phyloP scores from a whole-genome alignment of 352 stramenopile species.

The Phytophthora ohioensis region DNA sequence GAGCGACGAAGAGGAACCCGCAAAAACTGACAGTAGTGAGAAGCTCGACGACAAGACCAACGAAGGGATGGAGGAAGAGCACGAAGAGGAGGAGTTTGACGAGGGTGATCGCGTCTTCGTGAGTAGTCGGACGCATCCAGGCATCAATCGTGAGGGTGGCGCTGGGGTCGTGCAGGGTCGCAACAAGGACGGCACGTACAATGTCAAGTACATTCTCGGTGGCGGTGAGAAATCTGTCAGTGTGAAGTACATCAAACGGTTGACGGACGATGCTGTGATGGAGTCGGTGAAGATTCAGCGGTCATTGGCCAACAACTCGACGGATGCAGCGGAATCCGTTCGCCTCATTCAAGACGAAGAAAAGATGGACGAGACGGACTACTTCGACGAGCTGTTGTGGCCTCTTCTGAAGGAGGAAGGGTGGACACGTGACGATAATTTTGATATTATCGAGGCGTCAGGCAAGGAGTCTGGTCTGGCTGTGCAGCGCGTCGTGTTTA shows the following conservation, averaged over 20 bases:
- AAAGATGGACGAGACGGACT: constrained; percentile 66
- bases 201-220: constrained; percentile 88
- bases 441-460: constrained; percentile 62
- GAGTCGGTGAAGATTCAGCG: constrained; percentile 71
- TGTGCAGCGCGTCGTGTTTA: constrained; percentile 53
- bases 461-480: constrained; percentile 48
- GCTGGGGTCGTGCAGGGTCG: constrained; percentile 55
- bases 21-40: not conserved
- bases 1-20: not conserved
- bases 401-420: constrained; percentile 78
- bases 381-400: constrained; percentile 86
- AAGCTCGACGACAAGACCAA: constrained; percentile 2
- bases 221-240: constrained; percentile 76
- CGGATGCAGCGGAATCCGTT: constrained; percentile 25
- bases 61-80: constrained; percentile 40
- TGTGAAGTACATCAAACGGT: constrained; percentile 62
- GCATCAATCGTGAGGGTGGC: constrained; percentile 84
- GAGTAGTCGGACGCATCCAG: constrained; percentile 68
- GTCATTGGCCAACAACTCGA: constrained; percentile 35
- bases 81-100: constrained; percentile 56
- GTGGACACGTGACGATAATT: constrained; percentile 65
- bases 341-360: constrained; percentile 45
- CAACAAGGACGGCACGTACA: constrained; percentile 79
- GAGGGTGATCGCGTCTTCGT: constrained; percentile 82
- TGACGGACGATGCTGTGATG: constrained; percentile 81